Evolutionary conservation across 2,329 filamentous ascomycete species (phyloP).

Genomic region (Talaromyces sp.): DNA sequence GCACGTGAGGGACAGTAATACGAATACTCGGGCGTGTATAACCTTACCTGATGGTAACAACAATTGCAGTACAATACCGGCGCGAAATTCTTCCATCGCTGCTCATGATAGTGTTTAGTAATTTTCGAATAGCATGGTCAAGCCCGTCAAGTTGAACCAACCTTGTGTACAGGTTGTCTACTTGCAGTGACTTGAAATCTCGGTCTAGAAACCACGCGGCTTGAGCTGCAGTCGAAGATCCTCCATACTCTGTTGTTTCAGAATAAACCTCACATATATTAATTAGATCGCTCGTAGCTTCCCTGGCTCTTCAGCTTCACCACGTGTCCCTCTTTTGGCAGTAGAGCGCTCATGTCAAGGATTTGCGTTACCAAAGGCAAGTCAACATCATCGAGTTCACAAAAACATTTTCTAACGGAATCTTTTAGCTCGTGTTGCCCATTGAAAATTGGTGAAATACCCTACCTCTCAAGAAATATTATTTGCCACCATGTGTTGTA

Average conservation of each 20-base stretch:
- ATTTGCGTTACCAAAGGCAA: not conserved
- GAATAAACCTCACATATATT: not conserved
- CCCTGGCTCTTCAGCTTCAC: not conserved
- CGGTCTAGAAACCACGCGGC: conserved; percentile 20
- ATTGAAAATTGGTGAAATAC: not conserved
- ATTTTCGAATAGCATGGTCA: conserved; percentile 7
- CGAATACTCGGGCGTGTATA: not conserved
- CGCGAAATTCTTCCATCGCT: not conserved
- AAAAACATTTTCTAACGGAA: not conserved
- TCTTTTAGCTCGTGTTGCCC: not conserved
- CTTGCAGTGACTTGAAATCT: conserved; percentile 12
- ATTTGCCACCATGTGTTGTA: conserved; percentile 26
- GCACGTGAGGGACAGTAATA: not conserved
- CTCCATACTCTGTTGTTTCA: conserved; percentile 6
- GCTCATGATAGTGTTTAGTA: conserved; percentile 11
- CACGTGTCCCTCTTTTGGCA: not conserved
- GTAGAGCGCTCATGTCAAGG: not conserved
- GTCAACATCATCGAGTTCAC: not conserved
- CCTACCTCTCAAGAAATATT: conserved; percentile 23
- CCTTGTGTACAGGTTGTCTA: conserved; percentile 8
- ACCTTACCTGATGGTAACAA: conserved; percentile 14
- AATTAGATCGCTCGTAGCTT: not conserved
- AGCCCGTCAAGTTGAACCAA: conserved; percentile 12
- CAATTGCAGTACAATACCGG: conserved; percentile 14
- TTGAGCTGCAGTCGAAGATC: conserved; percentile 17